Evolutionary conservation across 805 yeast species (phyloP), one percentile per base, ranked within the genome.

Genomic region (Wickerhamiella dianesei): DNA sequence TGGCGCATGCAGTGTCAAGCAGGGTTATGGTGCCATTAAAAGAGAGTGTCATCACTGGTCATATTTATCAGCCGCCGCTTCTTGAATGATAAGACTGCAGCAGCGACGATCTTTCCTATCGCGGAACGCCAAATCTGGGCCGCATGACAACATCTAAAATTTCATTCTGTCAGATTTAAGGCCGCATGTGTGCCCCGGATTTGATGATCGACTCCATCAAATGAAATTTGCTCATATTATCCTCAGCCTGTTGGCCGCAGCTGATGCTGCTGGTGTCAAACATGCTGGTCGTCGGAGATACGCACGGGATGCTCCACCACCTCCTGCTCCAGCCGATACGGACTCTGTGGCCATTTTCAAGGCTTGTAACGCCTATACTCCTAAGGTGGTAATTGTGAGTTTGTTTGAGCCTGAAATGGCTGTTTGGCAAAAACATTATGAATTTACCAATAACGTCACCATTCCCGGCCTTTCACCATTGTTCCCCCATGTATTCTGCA

Each of bases 391-490:
- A 54, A 59, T 78, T 51, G 64, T 77, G 50, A 73, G 76, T 54
- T 71, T 76, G 76, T 78, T 77, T 60, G 63, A 58, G 48, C 64
- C 61, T 20, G 84, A 78, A 58, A 62, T 69, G 54, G 69, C 64
- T 37, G 74, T 75, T 19, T 77, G 81, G 79, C 61, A 72, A 49
- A 61, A 66, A 46, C 64, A 68, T 16, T 61, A 71, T 54, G 69
- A 73, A 48, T 71, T 77, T 54, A 64, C 64, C 18, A 64, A 75
- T 60, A 76, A 77, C 62, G 66, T 78, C 54, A 68, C 80, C 21
- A 58, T 79, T 41, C 83, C 84, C n/a, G 83, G 84, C 43, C 65
- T 79, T 46, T 76, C 82, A 16, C 80, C 81, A 22, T 52, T 71
- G 32, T 77, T 70, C 66, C 80, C 82, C 32, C 56, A 67, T 18